Evolutionary conservation across 2,329 filamentous ascomycete species (phyloP).

Genomic region (Verticillium longisporum): DNA sequence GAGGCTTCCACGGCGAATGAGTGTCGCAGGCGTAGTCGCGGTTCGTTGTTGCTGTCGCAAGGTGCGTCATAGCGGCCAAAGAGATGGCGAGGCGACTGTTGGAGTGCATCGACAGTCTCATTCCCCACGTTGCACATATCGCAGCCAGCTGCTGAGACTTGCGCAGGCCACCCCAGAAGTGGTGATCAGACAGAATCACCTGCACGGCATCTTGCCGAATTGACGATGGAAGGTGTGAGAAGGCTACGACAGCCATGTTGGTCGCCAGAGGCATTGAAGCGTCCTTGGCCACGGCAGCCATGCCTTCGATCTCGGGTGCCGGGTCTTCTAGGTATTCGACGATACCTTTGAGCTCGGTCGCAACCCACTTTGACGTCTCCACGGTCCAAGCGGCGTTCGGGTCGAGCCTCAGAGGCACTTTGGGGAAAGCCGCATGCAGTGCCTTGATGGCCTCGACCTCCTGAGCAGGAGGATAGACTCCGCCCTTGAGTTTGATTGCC

Average conservation of each 20-base stretch:
- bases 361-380: constrained; percentile 30
- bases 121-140: constrained; percentile 30
- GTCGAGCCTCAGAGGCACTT: constrained; percentile 26
- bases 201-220: constrained; percentile 31
- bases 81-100: constrained; percentile 35
- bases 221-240: constrained; percentile 28
- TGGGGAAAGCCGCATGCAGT: constrained; percentile 27
- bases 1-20: constrained; percentile 36
- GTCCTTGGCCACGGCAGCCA: constrained; percentile 32
- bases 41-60: constrained; percentile 31
- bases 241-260: constrained; percentile 35
- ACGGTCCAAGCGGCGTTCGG: constrained; percentile 32
- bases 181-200: constrained; percentile 32
- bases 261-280: constrained; percentile 33
- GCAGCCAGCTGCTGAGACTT: constrained; percentile 29
- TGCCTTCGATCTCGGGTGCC: constrained; percentile 30
- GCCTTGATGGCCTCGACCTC: constrained; percentile 32
- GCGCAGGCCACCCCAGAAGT: constrained; percentile 35
- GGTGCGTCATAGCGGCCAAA: constrained; percentile 34
- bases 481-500: constrained; percentile 35
- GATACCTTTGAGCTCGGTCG: constrained; percentile 26
- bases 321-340: constrained; percentile 33
- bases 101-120: constrained; percentile 34
- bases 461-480: constrained; percentile 29
- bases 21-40: constrained; percentile 36